Evolutionary conservation across 345 rosid genomes (phyloP), one percentile per base, ranked within the genome.

Genomic region (Diplotaxis tenuifolia): DNA sequence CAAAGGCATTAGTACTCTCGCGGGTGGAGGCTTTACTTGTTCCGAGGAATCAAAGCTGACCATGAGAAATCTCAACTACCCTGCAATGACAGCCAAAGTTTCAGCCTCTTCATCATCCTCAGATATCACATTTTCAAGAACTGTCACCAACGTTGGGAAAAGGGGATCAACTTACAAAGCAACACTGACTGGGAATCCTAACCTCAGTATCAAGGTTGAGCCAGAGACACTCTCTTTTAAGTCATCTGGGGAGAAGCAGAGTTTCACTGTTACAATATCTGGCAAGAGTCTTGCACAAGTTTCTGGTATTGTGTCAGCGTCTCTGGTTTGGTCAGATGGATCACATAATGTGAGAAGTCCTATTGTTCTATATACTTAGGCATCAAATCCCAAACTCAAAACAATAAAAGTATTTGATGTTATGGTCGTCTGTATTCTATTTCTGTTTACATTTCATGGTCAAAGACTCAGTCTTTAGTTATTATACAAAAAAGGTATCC

Each of bases 31-130:
- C 15, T 77, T 71, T 60, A 79, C 68, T 36, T 83, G 83, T 36
- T 32, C 82, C 20, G 15, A 38, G 25, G 20, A 63, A 3, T 20
- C 64, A 1, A 74, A 73, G 58, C 4, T 15, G 4, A 50, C 23
- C 1, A 40, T 72, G 22, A 68, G 65, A 66, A 75, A 82, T 75
- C 60, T 80, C 38, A 86, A 82, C 70, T 80, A 80, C 58, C 87
- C 85, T 49, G 73, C 85, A 27, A 73, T 83, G 76, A 0, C 80
- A 1, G 76, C 80, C 59, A 53, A 58, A 32, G 47, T 85, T 38
- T 4, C 22, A 20, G 3, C 28, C 6, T 27, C 73, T 0, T 56
- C 60, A 0, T 57, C 61, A 25, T 8, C 76, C 11, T 75, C 80
- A 22, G 56, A 53, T 9, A 7, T 80, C 56, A 58, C 54, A 14